Conservation (phyloP, 129 eudicot species). For the Artemisia tridentata region DNA sequence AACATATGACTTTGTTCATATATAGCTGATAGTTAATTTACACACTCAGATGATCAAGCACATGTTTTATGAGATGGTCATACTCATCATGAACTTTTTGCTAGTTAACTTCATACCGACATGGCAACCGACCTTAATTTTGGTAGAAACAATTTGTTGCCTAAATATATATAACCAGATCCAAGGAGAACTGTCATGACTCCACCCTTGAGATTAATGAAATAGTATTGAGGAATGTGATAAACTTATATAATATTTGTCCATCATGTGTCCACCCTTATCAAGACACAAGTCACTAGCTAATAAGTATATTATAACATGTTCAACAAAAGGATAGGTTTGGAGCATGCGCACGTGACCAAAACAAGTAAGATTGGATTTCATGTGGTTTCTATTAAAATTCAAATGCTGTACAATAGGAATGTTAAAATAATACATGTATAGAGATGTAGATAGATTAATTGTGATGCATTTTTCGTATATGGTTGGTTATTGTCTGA, state of each 20-base stretch:
- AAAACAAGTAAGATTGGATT: conserved; percentile 59
- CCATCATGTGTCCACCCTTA: conserved; percentile 42
- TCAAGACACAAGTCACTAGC: conserved; percentile 35
- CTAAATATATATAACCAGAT: conserved; percentile 20
- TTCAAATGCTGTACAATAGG: conserved; percentile 15
- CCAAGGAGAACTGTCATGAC: conserved; percentile 26
- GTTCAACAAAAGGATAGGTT: conserved; percentile 22
- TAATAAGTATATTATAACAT: conserved; percentile 34
- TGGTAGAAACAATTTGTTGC: conserved; percentile 8
- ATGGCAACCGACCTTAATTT: conserved; percentile 31
- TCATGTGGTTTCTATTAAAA: conserved; percentile 54
- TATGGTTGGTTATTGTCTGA: background rate
- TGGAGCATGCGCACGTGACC: conserved; percentile 52
- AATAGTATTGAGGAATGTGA: conserved; percentile 35
- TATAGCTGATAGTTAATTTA: background rate
- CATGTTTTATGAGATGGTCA: conserved; percentile 20
- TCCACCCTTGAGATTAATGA: conserved; percentile 26
- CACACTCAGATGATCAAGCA: background rate
- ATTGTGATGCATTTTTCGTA: conserved; percentile 12
- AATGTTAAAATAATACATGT: conserved; percentile 9
- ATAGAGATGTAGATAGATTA: conserved; percentile 21
- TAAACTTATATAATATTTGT: conserved; percentile 20
- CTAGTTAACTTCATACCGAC: conserved; percentile 21
- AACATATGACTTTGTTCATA: background rate
- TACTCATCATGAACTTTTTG: conserved; percentile 17